Evolutionary conservation across 164 flowering plant species (phyloP).

Genomic region (Dillenia suffruticosa): DNA sequence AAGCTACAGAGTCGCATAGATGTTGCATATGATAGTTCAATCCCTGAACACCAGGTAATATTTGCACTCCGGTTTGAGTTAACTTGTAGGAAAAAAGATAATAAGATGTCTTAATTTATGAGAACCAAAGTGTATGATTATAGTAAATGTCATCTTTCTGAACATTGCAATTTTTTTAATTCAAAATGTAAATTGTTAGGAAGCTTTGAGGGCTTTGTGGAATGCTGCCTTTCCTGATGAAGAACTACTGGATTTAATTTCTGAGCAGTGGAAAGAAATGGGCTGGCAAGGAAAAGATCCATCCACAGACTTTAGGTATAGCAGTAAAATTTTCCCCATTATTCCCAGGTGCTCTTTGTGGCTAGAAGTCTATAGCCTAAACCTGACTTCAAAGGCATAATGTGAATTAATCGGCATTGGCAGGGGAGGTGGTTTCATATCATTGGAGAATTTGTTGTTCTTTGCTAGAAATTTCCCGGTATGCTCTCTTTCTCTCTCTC

Average conservation of each 20-base stretch:
- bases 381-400: background rate
- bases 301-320: constrained; percentile 87
- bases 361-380: background rate
- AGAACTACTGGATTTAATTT: constrained; percentile 69
- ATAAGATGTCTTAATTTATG: background rate
- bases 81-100: background rate
- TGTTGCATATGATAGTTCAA: constrained; percentile 77
- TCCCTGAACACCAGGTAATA: constrained; percentile 83
- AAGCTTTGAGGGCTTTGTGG: constrained; percentile 78
- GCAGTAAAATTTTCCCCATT: background rate
- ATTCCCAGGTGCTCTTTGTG: background rate
- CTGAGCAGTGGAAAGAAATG: constrained; percentile 98
- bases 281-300: constrained; percentile 99
- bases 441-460: constrained; percentile 84
- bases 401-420: background rate
- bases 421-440: constrained; percentile 97
- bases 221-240: constrained; percentile 80
- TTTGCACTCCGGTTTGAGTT: constrained; percentile 2
- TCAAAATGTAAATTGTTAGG: constrained; percentile 25
- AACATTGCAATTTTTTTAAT: background rate
- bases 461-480: constrained; percentile 82
- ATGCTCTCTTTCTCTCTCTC: constrained; percentile 7
- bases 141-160: background rate
- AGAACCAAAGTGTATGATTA: background rate
- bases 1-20: constrained; percentile 82